Base-by-base conservation (phyloP, 108 stramenopile genomes). In the Thalassiosira profunda region DNA sequence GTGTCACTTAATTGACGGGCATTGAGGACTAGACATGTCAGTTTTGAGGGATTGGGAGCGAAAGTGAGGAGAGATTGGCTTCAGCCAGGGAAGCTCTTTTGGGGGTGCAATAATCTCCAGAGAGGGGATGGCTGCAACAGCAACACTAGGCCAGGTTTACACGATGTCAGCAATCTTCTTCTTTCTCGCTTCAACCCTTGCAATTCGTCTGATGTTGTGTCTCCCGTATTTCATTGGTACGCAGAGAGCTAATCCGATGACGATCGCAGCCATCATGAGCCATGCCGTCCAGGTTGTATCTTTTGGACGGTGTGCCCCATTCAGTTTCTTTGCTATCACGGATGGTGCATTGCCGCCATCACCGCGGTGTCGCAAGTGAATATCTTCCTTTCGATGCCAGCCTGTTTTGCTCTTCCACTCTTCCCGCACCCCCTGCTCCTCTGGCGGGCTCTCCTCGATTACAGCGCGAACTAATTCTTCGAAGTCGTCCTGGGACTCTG, bases 361-460 rank as follows among this genome's bases (percentile, higher is more conserved):
- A 10, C 14, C 26, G 45, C 46, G 37, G 3, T 59, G 26, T 21
- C 58, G 47, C 1, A 59, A 54, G 35, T 54, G 45, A 23, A 65
- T 41, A 56, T 68, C 41, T 66, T 83, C 86, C 35, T 76, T 76
- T 0, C 82, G 72, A 64, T 84, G 76, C 86, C 86, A 86, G 12
- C 86, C 86, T 1, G 70, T 62, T 12, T 86, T 82, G 1, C 67
- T 21, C 20, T 55, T 23, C 86, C 86, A 86, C 61, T 83, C 86
- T 3, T 70, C 60, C 0, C 86, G 69, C 18, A 69, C 51, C 11
- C 86, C 86, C 45, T 57, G 67, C 34, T 87, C 83, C 28, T 79
- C 73, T 10, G 70, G 67, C 26, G 82, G 82, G 64, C 74, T 72
- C 53, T 84, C 83, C 34, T 52, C 18, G 23, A 84, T 41, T 5